A percentile compares a stretch with the other conserved stretches of the same genome.
Conservation (phyloP, 2,329 filamentous ascomycete genomes). For the Tolypocladium tropicale region DNA sequence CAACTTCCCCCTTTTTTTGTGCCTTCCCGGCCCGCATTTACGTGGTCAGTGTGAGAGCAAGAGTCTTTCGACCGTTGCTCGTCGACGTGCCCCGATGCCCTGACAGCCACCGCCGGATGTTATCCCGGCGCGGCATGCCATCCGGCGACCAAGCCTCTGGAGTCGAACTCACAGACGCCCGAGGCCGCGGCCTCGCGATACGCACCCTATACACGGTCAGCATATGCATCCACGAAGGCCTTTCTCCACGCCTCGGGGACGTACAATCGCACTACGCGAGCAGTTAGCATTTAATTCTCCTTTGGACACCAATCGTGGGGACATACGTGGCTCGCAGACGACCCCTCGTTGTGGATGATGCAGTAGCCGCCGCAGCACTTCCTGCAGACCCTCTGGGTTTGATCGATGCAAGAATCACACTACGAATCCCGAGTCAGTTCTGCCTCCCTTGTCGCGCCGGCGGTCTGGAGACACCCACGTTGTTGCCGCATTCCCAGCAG, state of each 20-base stretch:
- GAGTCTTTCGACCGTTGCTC: background rate
- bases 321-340: conserved; percentile 50
- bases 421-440: conserved; percentile 18
- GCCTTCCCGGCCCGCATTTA: background rate
- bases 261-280: conserved; percentile 35
- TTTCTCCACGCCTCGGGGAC: conserved; percentile 4
- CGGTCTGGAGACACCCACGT: conserved; percentile 32
- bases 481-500: conserved; percentile 81
- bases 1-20: background rate
- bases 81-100: background rate
- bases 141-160: background rate
- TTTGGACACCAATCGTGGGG: background rate
- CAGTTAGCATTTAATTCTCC: conserved; percentile 17
- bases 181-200: conserved; percentile 22
- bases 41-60: background rate
- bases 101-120: background rate
- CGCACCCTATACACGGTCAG: conserved; percentile 17
- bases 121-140: background rate
- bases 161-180: conserved; percentile 12
- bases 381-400: conserved; percentile 61
- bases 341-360: conserved; percentile 72
- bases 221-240: background rate
- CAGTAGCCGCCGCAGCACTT: conserved; percentile 75
- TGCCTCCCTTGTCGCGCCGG: background rate
- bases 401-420: conserved; percentile 66